These are phyloP conservation scores for Colletotrichum zoysiae DNA, from an alignment of 2,329 filamentous ascomycete genomes.

Conservation along the genomic window DNA sequence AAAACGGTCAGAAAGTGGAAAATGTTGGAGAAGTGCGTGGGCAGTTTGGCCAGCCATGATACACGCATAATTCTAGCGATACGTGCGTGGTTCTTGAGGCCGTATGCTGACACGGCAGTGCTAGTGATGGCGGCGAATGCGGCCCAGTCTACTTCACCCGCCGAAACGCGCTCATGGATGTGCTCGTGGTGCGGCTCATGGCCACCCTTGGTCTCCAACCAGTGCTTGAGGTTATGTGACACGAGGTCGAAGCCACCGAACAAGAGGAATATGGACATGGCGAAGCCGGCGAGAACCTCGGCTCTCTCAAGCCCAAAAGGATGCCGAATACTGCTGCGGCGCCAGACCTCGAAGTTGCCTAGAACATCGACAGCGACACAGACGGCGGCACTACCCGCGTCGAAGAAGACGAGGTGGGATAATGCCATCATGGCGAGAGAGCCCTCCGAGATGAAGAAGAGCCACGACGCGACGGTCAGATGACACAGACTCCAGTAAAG, in stretches of 20 bases:
- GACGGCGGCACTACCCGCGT: conserved; percentile 90
- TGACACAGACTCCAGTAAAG: conserved; percentile 93
- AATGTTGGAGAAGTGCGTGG: conserved; percentile 91
- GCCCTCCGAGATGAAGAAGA: conserved; percentile 87
- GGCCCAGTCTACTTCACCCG: conserved; percentile 84
- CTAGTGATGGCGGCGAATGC: conserved; percentile 84
- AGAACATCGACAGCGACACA: conserved; percentile 94
- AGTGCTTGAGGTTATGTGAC: conserved; percentile 92
- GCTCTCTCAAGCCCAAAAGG: conserved; percentile 93
- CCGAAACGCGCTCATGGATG: conserved; percentile 73
- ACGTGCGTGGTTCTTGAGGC: conserved; percentile 89
- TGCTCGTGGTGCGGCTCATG: conserved; percentile 82
- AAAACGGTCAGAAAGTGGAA: conserved; percentile 94
- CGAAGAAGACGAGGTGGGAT: conserved; percentile 94
- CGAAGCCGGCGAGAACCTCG: conserved; percentile 95
- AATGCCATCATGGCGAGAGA: conserved; percentile 92
- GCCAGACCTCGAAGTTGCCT: conserved; percentile 98
- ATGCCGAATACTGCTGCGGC: conserved; percentile 89
- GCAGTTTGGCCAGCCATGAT: conserved; percentile 83
- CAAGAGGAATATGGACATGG: conserved; percentile 94
- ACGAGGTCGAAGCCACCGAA: conserved; percentile 98
- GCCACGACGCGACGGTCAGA: conserved; percentile 83
- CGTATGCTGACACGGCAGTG: conserved; percentile 87
- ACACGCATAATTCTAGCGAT: conserved; percentile 94
- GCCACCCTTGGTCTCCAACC: conserved; percentile 78